phyloP scores from a whole-genome alignment of 1,284 basidiomycete genomes.

The Sporisorium graminicola region DNA sequence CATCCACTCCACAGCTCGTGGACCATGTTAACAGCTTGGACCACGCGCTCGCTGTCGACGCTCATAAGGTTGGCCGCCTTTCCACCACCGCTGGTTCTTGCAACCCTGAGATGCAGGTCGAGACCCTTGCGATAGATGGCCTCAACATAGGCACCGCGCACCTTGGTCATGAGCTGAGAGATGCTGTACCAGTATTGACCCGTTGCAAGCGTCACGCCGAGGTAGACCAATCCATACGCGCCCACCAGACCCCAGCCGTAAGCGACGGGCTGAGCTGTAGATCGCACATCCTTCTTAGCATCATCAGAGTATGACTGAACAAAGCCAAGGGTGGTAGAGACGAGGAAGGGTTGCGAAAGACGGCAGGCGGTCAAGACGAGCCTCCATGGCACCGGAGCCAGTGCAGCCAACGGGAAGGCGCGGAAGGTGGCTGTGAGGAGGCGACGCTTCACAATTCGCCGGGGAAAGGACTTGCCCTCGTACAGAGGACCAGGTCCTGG shows the following conservation, averaged over 20 bases:
- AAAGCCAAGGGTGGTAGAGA: conserved; percentile 57
- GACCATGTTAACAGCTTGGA: conserved; percentile 39
- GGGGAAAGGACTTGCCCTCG: conserved; percentile 22
- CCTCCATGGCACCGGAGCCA: conserved; percentile 54
- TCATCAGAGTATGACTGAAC: conserved; percentile 44
- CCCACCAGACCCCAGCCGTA: conserved; percentile 65
- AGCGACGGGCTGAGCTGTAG: conserved; percentile 40
- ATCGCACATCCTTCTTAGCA: conserved; percentile 11
- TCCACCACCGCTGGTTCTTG: conserved; percentile 55
- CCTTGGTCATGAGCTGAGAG: conserved; percentile 51
- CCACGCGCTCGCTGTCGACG: conserved; percentile 62
- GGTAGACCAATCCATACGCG: conserved; percentile 60
- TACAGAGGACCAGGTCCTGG: too few species aligned
- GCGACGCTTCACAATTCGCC: conserved; percentile 10
- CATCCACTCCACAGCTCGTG: conserved; percentile 57
- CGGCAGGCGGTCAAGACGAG: conserved; percentile 43
- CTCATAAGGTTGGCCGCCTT: conserved; percentile 63
- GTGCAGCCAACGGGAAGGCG: conserved; percentile 42
- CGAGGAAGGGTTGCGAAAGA: conserved; percentile 57
- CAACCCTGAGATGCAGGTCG: conserved; percentile 51
- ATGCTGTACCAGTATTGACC: conserved; percentile 53
- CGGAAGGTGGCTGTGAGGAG: conserved; percentile 45
- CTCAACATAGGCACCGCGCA: conserved; percentile 61
- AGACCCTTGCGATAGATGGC: conserved; percentile 62
- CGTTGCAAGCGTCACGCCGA: conserved; percentile 43